Evolutionary conservation across 228 moss, liverwort and hornwort genomes (phyloP).

Genomic region (Sphagnum fallax): DNA sequence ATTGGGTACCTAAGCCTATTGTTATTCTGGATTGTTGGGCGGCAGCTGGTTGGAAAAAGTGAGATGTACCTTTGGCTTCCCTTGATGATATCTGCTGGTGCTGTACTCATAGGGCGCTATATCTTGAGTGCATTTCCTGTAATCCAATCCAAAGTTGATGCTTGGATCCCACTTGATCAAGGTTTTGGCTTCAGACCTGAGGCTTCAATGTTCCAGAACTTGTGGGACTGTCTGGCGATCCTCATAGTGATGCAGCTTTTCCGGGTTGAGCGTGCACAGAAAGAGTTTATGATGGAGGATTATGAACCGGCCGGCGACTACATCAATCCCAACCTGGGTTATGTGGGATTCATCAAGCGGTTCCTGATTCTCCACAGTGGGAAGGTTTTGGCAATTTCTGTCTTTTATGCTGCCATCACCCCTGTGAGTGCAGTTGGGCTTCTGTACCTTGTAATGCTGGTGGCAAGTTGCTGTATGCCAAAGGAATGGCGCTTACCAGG

Average conservation of each 20-base stretch:
- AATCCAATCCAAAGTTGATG: constrained; percentile 11
- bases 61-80: constrained; percentile 26
- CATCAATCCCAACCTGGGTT: constrained; percentile 24
- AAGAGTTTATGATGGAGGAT: constrained; percentile 10
- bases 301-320: constrained; percentile 23
- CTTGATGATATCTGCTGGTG: constrained; percentile 28
- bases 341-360: constrained; percentile 25
- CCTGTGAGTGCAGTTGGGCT: constrained; percentile 32
- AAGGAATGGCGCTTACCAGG: constrained; percentile 31
- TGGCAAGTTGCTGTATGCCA: constrained; percentile 23
- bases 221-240: constrained; percentile 34
- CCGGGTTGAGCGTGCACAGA: constrained; percentile 25
- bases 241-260: constrained; percentile 35
- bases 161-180: constrained; percentile 12
- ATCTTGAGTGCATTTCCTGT: constrained; percentile 31
- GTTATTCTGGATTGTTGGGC: constrained; percentile 29
- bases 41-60: constrained; percentile 25
- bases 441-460: constrained; percentile 27
- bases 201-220: constrained; percentile 22
- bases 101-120: constrained; percentile 28
- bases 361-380: constrained; percentile 31
- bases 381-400: constrained; percentile 20
- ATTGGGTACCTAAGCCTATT: constrained; percentile 32
- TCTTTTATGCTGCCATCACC: constrained; percentile 26
- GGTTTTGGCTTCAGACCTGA: constrained; percentile 20